phyloP scores from a whole-genome alignment of 495 filamentous ascomycete genomes.

The Hypoxylon intermedium region DNA sequence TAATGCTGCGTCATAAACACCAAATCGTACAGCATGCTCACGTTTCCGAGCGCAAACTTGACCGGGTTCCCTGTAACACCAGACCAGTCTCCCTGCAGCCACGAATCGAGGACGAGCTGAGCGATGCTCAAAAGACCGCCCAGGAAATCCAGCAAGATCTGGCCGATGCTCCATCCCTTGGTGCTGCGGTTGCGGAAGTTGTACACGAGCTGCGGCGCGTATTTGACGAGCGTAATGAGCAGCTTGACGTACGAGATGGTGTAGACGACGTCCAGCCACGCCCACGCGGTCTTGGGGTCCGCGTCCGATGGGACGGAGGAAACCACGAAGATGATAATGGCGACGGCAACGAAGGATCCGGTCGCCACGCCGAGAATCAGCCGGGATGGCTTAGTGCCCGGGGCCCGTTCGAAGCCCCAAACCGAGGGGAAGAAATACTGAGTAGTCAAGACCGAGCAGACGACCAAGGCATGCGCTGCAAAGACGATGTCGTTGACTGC shows the following conservation, averaged over 20 bases:
- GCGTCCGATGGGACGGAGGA: constrained; percentile 60
- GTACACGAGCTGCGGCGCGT: constrained; percentile 81
- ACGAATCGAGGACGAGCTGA: constrained; percentile 85
- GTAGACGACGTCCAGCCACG: constrained; percentile 68
- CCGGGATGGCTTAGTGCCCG: constrained; percentile 62
- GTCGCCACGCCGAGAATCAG: constrained; percentile 70
- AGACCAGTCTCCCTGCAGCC: constrained; percentile 83
- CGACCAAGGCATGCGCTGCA: constrained; percentile 73
- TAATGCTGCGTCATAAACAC: constrained; percentile 91
- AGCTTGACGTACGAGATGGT: constrained; percentile 85
- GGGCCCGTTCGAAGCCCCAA: constrained; percentile 76
- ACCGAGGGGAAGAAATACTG: constrained; percentile 74
- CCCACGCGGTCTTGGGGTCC: constrained; percentile 49
- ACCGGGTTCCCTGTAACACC: constrained; percentile 90
- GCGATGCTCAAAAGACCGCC: constrained; percentile 83
- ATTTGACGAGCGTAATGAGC: constrained; percentile 87
- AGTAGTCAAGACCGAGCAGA: constrained; percentile 70
- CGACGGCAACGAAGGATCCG: constrained; percentile 67
- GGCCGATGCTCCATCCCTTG: constrained; percentile 82
- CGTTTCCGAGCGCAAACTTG: constrained; percentile 83
- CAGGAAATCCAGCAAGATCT: constrained; percentile 83
- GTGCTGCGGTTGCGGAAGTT: constrained; percentile 87
- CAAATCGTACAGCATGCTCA: constrained; percentile 84
- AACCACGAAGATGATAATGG: constrained; percentile 63
- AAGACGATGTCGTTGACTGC: constrained; percentile 90